phyloP scores from a whole-genome alignment of 352 stramenopile genomes.

The Stramenopiles sp. region DNA sequence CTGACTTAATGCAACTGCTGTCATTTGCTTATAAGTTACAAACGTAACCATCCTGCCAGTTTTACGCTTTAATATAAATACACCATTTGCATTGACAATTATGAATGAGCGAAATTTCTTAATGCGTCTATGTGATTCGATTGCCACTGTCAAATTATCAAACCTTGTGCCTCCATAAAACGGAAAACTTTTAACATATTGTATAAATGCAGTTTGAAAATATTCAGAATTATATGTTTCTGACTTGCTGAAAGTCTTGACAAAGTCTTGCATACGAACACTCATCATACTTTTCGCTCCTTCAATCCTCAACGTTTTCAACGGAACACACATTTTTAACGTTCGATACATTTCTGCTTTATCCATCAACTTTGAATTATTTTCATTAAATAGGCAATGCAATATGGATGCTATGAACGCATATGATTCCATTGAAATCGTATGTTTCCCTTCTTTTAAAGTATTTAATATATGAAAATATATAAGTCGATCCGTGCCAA shows the following conservation, averaged over 20 bases:
- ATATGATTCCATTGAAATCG: neutral
- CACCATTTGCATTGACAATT: neutral
- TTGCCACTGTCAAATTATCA: neutral
- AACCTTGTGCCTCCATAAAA: neutral
- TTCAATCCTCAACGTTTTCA: neutral
- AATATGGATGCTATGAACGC: neutral
- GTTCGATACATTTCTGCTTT: neutral
- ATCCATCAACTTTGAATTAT: neutral
- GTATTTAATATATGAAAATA: neutral
- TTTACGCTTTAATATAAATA: neutral
- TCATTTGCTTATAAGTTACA: neutral
- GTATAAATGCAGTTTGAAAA: neutral
- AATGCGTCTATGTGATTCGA: neutral
- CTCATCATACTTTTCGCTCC: neutral
- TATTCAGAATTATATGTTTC: neutral
- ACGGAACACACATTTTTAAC: neutral
- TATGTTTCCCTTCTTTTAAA: neutral
- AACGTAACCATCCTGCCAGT: neutral
- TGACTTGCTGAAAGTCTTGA: neutral
- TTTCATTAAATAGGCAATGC: neutral
- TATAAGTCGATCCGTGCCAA: neutral
- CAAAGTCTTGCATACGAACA: neutral
- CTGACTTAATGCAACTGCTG: neutral
- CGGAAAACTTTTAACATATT: neutral
- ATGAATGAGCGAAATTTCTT: neutral